These are phyloP conservation scores for Gnomoniopsis smithogilvyi DNA, from an alignment of 2,329 filamentous ascomycete genomes.

Conservation along the genomic window DNA sequence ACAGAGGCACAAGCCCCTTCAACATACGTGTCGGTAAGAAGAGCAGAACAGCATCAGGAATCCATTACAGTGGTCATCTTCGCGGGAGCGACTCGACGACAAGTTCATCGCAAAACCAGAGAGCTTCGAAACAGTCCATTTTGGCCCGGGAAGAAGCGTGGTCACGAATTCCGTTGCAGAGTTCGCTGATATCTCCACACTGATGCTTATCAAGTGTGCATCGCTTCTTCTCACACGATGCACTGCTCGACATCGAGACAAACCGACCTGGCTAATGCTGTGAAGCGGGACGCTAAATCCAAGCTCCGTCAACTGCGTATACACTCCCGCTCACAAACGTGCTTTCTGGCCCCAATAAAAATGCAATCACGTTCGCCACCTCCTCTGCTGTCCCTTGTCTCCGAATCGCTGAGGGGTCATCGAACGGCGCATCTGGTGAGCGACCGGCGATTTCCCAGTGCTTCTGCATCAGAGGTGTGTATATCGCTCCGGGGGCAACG, in stretches of 20 bases:
- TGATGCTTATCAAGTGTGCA: background rate
- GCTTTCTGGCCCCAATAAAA: constrained; percentile 44
- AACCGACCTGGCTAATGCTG: background rate
- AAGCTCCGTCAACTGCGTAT: constrained; percentile 45
- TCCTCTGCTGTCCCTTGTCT: constrained; percentile 46
- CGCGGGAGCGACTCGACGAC: background rate
- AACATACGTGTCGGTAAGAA: background rate
- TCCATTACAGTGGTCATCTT: background rate
- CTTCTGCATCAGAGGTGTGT: constrained; percentile 47
- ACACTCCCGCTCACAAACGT: constrained; percentile 43
- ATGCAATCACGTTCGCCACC: constrained; percentile 42
- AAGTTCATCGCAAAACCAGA: background rate
- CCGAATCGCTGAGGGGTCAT: constrained; percentile 39
- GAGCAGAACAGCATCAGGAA: background rate
- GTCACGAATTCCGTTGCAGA: too few relatives aligned
- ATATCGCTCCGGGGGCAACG: constrained; percentile 46
- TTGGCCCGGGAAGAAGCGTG: too few relatives aligned
- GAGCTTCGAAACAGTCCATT: too few relatives aligned
- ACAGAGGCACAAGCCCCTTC: background rate
- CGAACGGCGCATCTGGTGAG: constrained; percentile 36
- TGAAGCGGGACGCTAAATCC: constrained; percentile 19
- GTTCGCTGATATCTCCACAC: too few relatives aligned
- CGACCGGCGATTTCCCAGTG: constrained; percentile 34
- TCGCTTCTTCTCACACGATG: background rate
- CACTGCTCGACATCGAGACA: background rate